Conservation (phyloP, 805 yeast genomes). For the Kluyveromyces aestuarii region DNA sequence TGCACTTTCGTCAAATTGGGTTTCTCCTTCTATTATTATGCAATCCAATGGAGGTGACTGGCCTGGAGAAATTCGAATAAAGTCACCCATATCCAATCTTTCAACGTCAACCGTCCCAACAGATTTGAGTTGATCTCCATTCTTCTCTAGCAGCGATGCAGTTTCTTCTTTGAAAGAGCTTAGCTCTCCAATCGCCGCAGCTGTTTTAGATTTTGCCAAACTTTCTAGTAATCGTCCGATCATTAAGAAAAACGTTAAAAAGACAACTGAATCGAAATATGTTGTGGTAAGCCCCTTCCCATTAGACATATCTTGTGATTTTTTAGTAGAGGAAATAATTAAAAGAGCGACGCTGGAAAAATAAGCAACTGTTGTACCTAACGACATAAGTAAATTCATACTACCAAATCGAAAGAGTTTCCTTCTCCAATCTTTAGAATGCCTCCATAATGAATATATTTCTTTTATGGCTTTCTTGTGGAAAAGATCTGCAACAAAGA, state of each 20-base stretch:
- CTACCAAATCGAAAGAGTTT: conserved; percentile 65
- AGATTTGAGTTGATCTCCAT: conserved; percentile 12
- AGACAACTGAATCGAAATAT: conserved; percentile 73
- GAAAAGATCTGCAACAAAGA: conserved; percentile 65
- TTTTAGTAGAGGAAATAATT: conserved; percentile 32
- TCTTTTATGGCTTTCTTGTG: conserved; percentile 60
- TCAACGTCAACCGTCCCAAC: conserved; percentile 34
- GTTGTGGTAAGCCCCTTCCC: conserved; percentile 45
- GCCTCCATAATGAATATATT: conserved; percentile 46
- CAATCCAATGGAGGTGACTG: conserved; percentile 56
- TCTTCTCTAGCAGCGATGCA: conserved; percentile 32
- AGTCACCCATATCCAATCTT: conserved; percentile 44
- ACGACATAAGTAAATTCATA: conserved; percentile 62
- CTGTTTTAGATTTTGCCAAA: conserved; percentile 56
- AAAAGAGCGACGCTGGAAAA: conserved; percentile 55
- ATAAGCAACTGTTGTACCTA: conserved; percentile 68
- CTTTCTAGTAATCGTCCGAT: conserved; percentile 65
- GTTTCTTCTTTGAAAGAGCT: conserved; percentile 40
- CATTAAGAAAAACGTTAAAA: conserved; percentile 59
- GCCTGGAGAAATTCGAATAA: conserved; percentile 40
- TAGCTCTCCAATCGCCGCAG: conserved; percentile 50
- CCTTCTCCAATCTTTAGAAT: conserved; percentile 44
- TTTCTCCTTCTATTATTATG: conserved; percentile 36
- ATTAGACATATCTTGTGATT: conserved; percentile 14
- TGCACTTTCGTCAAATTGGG: conserved; percentile 53